A percentile compares a stretch with the other conserved stretches of the same genome.
Evolutionary conservation across 768 basidiomycete species (phyloP).

Genomic region (Lactarius psammicola): DNA sequence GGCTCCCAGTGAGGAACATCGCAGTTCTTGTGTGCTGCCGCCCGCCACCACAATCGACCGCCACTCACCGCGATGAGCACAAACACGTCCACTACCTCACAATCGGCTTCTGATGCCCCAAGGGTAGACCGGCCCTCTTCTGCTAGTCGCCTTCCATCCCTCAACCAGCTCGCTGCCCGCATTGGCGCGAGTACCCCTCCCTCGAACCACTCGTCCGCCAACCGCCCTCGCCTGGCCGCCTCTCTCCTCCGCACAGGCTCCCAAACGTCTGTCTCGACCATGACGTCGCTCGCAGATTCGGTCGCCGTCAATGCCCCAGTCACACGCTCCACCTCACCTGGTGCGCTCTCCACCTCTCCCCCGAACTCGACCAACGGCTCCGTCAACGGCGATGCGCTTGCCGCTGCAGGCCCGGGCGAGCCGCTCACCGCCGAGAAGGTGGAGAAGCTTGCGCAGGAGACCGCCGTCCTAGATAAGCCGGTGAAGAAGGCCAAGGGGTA

Average conservation of each 20-base stretch:
- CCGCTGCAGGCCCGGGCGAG: conserved; percentile 40
- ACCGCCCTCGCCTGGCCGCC: conserved; percentile 72
- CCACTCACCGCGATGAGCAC: conserved; percentile 18
- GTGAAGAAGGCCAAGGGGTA: conserved; percentile 51
- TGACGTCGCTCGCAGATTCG: conserved; percentile 52
- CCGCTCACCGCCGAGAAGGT: conserved; percentile 65
- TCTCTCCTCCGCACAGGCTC: conserved; percentile 63
- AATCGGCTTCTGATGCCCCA: conserved; percentile 37
- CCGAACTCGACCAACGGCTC: conserved; percentile 45
- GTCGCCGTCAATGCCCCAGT: conserved; percentile 62
- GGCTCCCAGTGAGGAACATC: neutral
- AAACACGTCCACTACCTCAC: conserved; percentile 27
- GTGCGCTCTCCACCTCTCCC: conserved; percentile 47
- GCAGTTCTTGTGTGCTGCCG: conserved; percentile 6
- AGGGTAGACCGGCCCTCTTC: conserved; percentile 41
- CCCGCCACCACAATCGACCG: conserved; percentile 8
- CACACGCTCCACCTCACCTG: conserved; percentile 68
- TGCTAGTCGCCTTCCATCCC: conserved; percentile 57
- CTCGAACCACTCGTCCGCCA: conserved; percentile 31
- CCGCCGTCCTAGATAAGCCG: conserved; percentile 32
- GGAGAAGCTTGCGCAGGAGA: conserved; percentile 62
- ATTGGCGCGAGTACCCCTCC: conserved; percentile 49
- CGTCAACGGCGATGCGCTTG: conserved; percentile 37
- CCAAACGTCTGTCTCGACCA: conserved; percentile 41
- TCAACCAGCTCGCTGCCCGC: conserved; percentile 80